phyloP scores from a whole-genome alignment of 2,329 filamentous ascomycete genomes.

The Colletotrichum tropicicola region DNA sequence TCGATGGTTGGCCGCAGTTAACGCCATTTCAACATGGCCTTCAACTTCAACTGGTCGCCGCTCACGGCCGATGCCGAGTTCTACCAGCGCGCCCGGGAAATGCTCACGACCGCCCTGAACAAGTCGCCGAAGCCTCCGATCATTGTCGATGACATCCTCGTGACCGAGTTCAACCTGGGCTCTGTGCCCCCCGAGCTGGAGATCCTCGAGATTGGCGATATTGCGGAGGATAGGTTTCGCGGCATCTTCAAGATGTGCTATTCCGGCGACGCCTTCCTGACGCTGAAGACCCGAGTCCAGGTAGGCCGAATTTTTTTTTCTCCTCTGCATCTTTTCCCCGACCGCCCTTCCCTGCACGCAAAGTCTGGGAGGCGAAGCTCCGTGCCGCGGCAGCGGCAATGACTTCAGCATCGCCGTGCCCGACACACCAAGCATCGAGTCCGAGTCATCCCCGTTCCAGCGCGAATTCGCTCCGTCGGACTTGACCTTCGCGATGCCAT shows the following conservation, averaged over 20 bases:
- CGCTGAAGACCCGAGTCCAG: constrained; percentile 94
- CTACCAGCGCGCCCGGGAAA: constrained; percentile 89
- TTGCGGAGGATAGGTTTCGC: constrained; percentile 95
- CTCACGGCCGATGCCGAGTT: constrained; percentile 94
- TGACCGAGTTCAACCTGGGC: constrained; percentile 96
- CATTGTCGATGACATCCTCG: constrained; percentile 98
- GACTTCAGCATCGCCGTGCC: neutral
- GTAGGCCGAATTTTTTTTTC: constrained; percentile 50
- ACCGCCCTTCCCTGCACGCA: constrained; percentile 9
- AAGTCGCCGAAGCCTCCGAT: constrained; percentile 98
- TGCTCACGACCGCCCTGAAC: constrained; percentile 94
- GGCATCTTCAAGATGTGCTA: constrained; percentile 99
- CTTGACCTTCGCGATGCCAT: neutral
- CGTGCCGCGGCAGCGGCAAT: constrained; percentile 1
- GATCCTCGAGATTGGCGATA: constrained; percentile 96
- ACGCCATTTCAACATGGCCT: constrained; percentile 81
- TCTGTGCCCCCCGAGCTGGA: constrained; percentile 94
- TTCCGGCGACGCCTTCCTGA: constrained; percentile 92
- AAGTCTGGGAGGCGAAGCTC: constrained; percentile 1
- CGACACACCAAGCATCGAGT: neutral
- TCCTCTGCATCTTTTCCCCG: neutral
- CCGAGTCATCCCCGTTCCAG: neutral
- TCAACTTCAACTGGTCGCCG: constrained; percentile 99
- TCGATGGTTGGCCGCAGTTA: constrained; percentile 36
- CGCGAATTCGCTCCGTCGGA: neutral